Evolutionary conservation across 176 grass and related monocot species (phyloP).

Genomic region (Ensete ventricosum): DNA sequence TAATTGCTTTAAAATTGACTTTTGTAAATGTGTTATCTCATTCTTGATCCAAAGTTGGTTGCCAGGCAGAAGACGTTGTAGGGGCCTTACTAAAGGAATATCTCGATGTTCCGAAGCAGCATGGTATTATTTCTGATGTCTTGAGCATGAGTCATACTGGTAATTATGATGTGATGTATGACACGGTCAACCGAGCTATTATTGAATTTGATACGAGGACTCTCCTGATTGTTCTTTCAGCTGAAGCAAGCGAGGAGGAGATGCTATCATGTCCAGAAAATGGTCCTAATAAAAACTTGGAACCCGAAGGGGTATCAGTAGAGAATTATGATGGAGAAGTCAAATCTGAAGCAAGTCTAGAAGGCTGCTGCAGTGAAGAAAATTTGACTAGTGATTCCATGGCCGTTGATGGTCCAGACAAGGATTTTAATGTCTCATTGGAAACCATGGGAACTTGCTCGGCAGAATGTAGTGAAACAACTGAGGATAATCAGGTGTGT

Average conservation of each 20-base stretch:
- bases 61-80: slow-evolving; percentile 82
- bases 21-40: background rate
- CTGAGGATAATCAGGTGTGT: slow-evolving; percentile 1
- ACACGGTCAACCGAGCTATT: slow-evolving; percentile 1
- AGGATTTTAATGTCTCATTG: background rate
- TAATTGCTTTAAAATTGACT: background rate
- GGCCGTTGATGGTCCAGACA: slow-evolving; percentile 16
- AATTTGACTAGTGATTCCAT: slow-evolving; percentile 6
- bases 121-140: slow-evolving; percentile 21
- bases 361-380: slow-evolving; percentile 21
- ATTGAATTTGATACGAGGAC: slow-evolving; percentile 8
- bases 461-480: background rate
- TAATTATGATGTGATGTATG: slow-evolving; percentile 19
- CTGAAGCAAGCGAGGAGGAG: slow-evolving; percentile 19
- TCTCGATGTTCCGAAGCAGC: slow-evolving; percentile 58
- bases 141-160: slow-evolving; percentile 13
- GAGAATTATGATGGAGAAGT: slow-evolving; percentile 11
- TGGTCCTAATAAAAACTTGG: slow-evolving; percentile 24
- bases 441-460: background rate
- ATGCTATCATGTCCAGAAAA: slow-evolving; percentile 19
- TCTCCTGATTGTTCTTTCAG: slow-evolving; percentile 4
- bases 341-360: slow-evolving; percentile 3
- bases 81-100: slow-evolving; percentile 76
- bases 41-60: background rate
- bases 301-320: background rate